phyloP scores from a whole-genome alignment of 306 rosid genomes.

The Pachyrhizus erosus region DNA sequence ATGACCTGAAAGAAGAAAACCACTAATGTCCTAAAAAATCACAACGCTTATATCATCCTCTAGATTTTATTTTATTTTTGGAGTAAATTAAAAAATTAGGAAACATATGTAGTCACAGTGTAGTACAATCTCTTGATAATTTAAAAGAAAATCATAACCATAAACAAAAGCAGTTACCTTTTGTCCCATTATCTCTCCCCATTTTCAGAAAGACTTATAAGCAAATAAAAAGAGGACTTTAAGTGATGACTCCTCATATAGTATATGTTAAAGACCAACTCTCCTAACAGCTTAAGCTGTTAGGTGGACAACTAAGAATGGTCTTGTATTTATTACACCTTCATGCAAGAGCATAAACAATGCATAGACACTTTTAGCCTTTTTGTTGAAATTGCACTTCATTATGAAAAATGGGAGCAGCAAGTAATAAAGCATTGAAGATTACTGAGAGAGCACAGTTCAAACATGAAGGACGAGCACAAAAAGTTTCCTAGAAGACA shows the following conservation, averaged over 20 bases:
- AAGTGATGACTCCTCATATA: slow-evolving; percentile 19
- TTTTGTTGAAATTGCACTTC: not conserved
- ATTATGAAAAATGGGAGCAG: not conserved
- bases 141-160: slow-evolving; percentile 35
- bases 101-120: not conserved
- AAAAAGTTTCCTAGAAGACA: not conserved
- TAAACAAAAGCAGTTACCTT: slow-evolving; percentile 17
- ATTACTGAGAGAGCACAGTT: slow-evolving; percentile 13
- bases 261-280: slow-evolving; percentile 14
- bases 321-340: slow-evolving; percentile 12
- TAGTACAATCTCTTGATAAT: slow-evolving; percentile 13
- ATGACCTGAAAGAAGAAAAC: slow-evolving; percentile 7
- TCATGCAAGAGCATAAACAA: not conserved
- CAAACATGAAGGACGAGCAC: slow-evolving; percentile 20
- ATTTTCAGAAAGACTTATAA: not conserved
- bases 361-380: not conserved
- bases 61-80: not conserved
- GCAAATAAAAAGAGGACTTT: not conserved
- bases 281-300: not conserved
- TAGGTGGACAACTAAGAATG: not conserved
- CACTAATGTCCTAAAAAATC: slow-evolving; percentile 23
- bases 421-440: slow-evolving; percentile 18
- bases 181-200: slow-evolving; percentile 6
- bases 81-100: slow-evolving; percentile 11
- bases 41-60: slow-evolving; percentile 22